A percentile compares a stretch with the other conserved stretches of the same genome.
phyloP scores from a whole-genome alignment of 75 land plant genomes.

The Selaginella tamariscina region DNA sequence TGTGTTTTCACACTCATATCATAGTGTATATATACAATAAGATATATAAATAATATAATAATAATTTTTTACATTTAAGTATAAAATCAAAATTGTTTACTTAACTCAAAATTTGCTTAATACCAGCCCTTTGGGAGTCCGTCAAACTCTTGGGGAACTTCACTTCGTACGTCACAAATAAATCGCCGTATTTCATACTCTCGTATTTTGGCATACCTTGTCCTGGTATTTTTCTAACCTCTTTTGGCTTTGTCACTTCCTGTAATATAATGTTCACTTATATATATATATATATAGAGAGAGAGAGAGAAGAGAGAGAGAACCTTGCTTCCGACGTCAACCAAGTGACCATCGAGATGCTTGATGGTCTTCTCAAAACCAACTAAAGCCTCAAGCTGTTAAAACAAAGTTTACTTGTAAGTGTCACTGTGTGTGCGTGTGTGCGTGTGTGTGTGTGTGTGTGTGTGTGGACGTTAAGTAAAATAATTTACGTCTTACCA shows the following conservation, averaged over 20 bases:
- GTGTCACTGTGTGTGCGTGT: background rate
- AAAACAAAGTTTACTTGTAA: background rate
- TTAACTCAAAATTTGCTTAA: background rate
- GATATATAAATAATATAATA: no score
- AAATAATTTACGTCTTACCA: slow-evolving; percentile 18
- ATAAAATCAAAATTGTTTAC: background rate
- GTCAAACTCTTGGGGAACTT: slow-evolving; percentile 52
- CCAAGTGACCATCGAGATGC: slow-evolving; percentile 75
- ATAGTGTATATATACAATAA: no score
- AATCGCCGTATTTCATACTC: slow-evolving; percentile 62
- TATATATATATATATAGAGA: no score
- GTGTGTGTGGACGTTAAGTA: background rate
- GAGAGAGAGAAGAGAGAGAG: no score
- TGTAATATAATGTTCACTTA: no score
- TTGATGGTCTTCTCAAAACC: slow-evolving; percentile 74
- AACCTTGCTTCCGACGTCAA: slow-evolving; percentile 61
- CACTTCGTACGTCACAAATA: slow-evolving; percentile 66
- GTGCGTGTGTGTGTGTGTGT: no score
- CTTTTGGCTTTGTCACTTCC: slow-evolving; percentile 78
- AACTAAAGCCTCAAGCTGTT: slow-evolving; percentile 83
- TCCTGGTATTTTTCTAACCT: slow-evolving; percentile 58
- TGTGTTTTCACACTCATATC: no score
- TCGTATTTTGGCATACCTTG: slow-evolving; percentile 81
- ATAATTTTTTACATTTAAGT: no score
- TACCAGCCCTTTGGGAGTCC: slow-evolving; percentile 21